Base-by-base conservation (phyloP, 345 rosid genomes). In the Cochlearia excelsa region DNA sequence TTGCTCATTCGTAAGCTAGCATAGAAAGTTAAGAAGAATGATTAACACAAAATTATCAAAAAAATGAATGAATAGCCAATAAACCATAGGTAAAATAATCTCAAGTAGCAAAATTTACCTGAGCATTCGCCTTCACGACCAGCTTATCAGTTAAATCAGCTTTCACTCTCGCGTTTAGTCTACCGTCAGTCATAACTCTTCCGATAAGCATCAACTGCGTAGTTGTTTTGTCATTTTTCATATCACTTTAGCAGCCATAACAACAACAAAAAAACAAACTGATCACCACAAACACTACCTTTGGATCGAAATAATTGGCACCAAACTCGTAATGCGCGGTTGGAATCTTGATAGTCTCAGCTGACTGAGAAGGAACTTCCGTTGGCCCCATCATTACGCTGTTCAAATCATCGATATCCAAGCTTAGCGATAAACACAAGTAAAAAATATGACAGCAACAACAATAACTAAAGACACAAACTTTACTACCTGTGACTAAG, bases 301-400 rank as follows among this genome's bases (percentile, higher is more conserved):
- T 74, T 34, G 91, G 94, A 64, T 89, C 97, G 43, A 79, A 79
- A 67, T 68, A 93, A 63, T 93, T 93, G 43, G 96, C 94, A 54
- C 97, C 99, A 58, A 93, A 93, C 72, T 93, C 99, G 59, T 93
- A 93, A 54, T 89, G 78, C 16, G 99, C 80, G 26, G 88, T 89
- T 28, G 97, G 94, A 51, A 89, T 82, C 73, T 93, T 93, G 64
- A 93, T 79, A 3, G 86, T 81, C 74, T 93, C 97, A 11, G 91
- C 6, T 40, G 89, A 79, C 67, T 84, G 99, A 33, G 99, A 87
- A 77, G 95, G 95, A 77, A 93, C 49, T 74, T 93, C 97, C 34
- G 84, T 79, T 8, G 94, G 85, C 63, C 99, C 97, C 99, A 93
- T 93, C 63, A 78, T 58, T 7, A 93, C 95, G 33, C 99, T 93